Evolutionary conservation across 805 yeast species (phyloP), one percentile per base, ranked within the genome.

Genomic region (Suhomyces tanzawaensis): DNA sequence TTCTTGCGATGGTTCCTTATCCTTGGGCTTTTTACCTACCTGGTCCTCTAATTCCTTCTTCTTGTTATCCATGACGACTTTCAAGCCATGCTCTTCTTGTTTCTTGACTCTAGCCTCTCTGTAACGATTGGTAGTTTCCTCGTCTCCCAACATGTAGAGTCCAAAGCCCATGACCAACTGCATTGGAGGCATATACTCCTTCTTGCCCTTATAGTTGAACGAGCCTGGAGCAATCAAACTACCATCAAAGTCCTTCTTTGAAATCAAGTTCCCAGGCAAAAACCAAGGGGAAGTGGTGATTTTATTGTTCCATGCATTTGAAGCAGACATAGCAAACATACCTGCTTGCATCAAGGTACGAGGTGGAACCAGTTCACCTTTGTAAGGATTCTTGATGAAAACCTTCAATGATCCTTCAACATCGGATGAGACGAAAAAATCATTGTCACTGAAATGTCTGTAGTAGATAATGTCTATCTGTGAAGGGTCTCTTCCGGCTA

Each of bases 151-250:
- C 85, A 95, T 87, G 40, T 86, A 52, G 37, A 93, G 72, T 0
- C 85, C 96, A 49, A 90, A 71, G 0, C 99, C 99, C 93, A 93
- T 84, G 1, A 81, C 88, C 51, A 90, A 58, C 48, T 82, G 95
- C n/a, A 82, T 73, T 3, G 96, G 87, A 0, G 90, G 87, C 47
- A 90, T 64, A 46, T 66, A 75, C 14, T 71, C 73, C 52, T 79
- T 81, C 33, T 71, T 71, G 19, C 76, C 76, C 30, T 76, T 69
- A 36, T 76, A 66, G 36, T 72, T 72, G 44, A 90, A 74, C 33
- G 70, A 61, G 3, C 91, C 93, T 3, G 83, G 65, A 1, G 80
- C 73, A 32, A 89, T 62, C 16, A 81, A 64, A 4, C 69, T 57
- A 0, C 78, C 80, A 32, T 77, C 82, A 39, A 71, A 71, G 49